These are phyloP conservation scores for Cyclotella cryptica DNA, from an alignment of 108 stramenopile genomes.

Conservation along the genomic window DNA sequence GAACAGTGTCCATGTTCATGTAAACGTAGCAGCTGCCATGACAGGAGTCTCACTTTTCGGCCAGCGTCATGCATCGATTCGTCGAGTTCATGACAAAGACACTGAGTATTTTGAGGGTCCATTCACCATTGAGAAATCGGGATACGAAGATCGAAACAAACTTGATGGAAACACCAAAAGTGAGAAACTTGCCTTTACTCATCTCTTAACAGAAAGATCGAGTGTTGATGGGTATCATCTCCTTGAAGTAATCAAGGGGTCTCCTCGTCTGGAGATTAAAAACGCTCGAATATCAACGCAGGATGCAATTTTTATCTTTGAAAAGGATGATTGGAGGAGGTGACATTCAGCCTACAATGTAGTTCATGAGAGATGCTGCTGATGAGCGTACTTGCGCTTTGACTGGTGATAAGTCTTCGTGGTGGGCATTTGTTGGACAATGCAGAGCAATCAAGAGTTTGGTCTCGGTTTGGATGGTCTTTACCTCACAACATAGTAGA, in stretches of 20 bases:
- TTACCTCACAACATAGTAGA: too few relatives aligned
- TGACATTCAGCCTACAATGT: not conserved
- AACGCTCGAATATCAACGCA: constrained; percentile 54
- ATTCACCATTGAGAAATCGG: constrained; percentile 74
- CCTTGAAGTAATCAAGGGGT: constrained; percentile 64
- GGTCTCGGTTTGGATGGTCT: too few relatives aligned
- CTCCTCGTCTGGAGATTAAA: constrained; percentile 65
- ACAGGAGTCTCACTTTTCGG: constrained; percentile 91
- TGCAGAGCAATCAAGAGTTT: too few relatives aligned
- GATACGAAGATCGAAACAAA: constrained; percentile 80
- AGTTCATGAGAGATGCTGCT: not conserved
- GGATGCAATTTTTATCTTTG: constrained; percentile 71
- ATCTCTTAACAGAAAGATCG: constrained; percentile 71
- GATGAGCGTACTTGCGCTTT: too few relatives aligned
- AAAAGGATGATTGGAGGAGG: constrained; percentile 42
- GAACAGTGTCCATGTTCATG: constrained; percentile 61
- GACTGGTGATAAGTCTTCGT: too few relatives aligned
- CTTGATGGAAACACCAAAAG: not conserved
- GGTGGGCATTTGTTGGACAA: too few relatives aligned
- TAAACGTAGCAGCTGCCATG: constrained; percentile 91
- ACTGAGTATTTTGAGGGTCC: constrained; percentile 3
- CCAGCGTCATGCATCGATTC: constrained; percentile 60
- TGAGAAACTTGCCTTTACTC: constrained; percentile 45
- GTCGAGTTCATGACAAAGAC: constrained; percentile 2
- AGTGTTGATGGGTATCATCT: constrained; percentile 61